Base-by-base conservation (phyloP, 1,139 yeast species). In the Debaryomyces singareniensis region DNA sequence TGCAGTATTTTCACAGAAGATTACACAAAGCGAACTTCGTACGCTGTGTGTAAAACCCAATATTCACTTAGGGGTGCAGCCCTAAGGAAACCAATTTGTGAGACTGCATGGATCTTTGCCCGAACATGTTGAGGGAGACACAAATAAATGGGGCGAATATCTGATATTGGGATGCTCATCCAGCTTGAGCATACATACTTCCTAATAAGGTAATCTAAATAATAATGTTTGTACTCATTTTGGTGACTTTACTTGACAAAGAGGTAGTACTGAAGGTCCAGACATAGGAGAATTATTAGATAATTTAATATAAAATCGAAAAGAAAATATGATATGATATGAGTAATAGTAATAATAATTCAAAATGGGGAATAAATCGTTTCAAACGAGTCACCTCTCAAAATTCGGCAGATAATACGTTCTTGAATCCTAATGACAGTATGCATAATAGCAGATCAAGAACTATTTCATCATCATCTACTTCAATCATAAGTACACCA, bases 401-500 rank as follows among this genome's bases (percentile, higher is more conserved):
- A 13, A 43, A 37, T 25, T 28, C 39, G 18, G 25, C 28, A 5
- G 51, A 47, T 25, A 43, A 44, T 10, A 46, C 49, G 16, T 38
- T 42, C 16, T 34, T 43, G 24, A 45, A 47, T 24, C 45, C 45
- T 2, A 47, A 47, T 35, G 51, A 47, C 18, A 36, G 51, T 5
- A 37, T 47, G 13, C 34, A 46, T 27, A 44, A 49, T 29, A 35
- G 44, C 24, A 53, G 59, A 25, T 53, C 58, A 25, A 33, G 61
- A 28, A 48, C 58, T 2, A 39, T 53, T 5, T 45, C 52, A 16
- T 55, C 61, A 5, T 57, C 66, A 3, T 58, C 67, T 1, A 34
- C 41, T 3, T 55, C 62, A 4, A 55, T 56, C 40, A 45, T 58
- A 20, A 55, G 61, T 31, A 53, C 62, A 2, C 64, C 64, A 4